Conservation (phyloP, 73 alveolate genomes). For the Urostyla sp. region DNA sequence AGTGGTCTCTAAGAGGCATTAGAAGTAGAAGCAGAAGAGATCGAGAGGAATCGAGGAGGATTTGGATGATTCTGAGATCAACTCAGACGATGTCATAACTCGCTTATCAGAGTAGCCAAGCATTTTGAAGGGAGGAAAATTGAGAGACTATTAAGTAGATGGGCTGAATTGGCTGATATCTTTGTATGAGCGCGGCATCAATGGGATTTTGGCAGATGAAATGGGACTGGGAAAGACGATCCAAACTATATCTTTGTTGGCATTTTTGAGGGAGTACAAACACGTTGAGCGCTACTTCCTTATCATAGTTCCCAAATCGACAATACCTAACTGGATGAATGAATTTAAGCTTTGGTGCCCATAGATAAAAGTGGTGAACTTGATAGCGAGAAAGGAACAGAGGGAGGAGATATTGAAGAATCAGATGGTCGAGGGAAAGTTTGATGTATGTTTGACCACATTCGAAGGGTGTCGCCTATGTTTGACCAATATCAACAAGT, state of each 20-base stretch:
- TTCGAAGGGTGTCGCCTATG: slow-evolving; percentile 98
- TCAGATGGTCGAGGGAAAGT: slow-evolving; percentile 85
- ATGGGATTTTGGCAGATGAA: slow-evolving; percentile 96
- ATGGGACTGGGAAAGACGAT: slow-evolving; percentile 96
- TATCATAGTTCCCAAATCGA: slow-evolving; percentile 94
- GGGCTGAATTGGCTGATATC: slow-evolving; percentile 97
- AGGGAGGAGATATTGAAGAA: slow-evolving; percentile 92
- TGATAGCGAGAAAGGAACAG: slow-evolving; percentile 94
- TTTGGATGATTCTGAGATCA: slow-evolving; percentile 61
- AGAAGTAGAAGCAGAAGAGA: slow-evolving; percentile 10
- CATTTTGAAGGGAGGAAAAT: slow-evolving; percentile 59
- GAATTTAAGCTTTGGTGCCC: slow-evolving; percentile 97
- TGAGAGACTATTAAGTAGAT: slow-evolving; percentile 91
- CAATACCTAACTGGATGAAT: slow-evolving; percentile 96
- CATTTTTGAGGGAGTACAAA: slow-evolving; percentile 81
- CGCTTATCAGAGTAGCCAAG: slow-evolving; percentile 61
- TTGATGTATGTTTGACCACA: slow-evolving; percentile 95
- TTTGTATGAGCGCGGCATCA: slow-evolving; percentile 82
- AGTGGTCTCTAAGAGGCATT: slow-evolving; percentile 54
- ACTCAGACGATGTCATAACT: slow-evolving; percentile 60
- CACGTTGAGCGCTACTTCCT: slow-evolving; percentile 77
- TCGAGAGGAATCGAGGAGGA: slow-evolving; percentile 8
- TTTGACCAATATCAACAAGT: slow-evolving; percentile 82
- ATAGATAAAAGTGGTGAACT: slow-evolving; percentile 82
- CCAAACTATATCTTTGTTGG: slow-evolving; percentile 80